These are phyloP conservation scores for Wallacemonas sp. DNA, from an alignment of 208 protist genomes.

Conservation along the genomic window DNA sequence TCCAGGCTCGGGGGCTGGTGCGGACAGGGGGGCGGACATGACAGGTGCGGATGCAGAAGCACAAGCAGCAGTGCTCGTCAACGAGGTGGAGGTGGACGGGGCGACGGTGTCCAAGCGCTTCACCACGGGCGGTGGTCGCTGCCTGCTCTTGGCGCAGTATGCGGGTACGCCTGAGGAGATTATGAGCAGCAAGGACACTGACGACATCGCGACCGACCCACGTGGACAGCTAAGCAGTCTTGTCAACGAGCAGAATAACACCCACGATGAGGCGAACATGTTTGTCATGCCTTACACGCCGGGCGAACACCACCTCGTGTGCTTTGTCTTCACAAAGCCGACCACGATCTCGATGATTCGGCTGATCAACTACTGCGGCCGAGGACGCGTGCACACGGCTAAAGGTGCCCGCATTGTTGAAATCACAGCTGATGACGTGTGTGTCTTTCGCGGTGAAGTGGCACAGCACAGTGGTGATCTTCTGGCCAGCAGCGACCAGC, in stretches of 20 bases:
- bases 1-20: no score
- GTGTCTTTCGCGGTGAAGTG: constrained; percentile 86
- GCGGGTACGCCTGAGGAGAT: constrained; percentile 25
- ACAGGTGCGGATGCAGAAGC: no score
- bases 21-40: no score
- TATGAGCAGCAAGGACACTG: constrained; percentile 1
- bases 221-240: constrained; percentile 68
- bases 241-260: constrained; percentile 72
- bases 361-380: constrained; percentile 91
- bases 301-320: constrained; percentile 62
- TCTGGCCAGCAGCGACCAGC: background rate
- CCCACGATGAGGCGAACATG: constrained; percentile 84
- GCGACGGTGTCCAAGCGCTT: background rate
- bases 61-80: background rate
- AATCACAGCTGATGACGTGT: constrained; percentile 67
- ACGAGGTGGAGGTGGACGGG: constrained; percentile 5
- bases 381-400: constrained; percentile 81
- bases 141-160: constrained; percentile 27
- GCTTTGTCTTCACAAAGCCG: constrained; percentile 58
- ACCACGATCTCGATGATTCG: constrained; percentile 77
- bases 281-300: constrained; percentile 82
- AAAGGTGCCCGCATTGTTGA: constrained; percentile 84
- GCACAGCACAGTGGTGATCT: constrained; percentile 46
- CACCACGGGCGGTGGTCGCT: background rate
- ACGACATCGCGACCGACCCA: constrained; percentile 20